Evolutionary conservation across 1,284 basidiomycete species (phyloP).

Genomic region (Fomitopsis betulina): DNA sequence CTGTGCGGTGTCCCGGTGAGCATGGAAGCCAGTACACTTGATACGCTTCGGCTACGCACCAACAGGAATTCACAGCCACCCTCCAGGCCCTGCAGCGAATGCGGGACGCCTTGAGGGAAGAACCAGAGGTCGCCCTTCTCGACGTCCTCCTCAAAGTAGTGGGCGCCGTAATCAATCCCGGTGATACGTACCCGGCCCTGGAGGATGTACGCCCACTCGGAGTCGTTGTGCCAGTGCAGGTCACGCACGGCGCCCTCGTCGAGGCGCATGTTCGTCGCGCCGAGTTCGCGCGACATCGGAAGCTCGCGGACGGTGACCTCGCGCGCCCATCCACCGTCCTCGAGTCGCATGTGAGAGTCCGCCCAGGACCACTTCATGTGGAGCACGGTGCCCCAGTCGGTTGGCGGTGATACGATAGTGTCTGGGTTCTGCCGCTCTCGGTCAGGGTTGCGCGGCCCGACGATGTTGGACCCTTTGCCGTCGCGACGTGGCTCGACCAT

Average conservation of each 20-base stretch:
- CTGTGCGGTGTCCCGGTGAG: conserved; percentile 23
- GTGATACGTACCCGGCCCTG: conserved; percentile 57
- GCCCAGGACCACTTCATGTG: conserved; percentile 68
- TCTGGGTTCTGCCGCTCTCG: conserved; percentile 55
- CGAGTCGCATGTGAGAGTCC: conserved; percentile 60
- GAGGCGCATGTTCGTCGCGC: conserved; percentile 64
- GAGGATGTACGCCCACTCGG: conserved; percentile 59
- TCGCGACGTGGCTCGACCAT: conserved; percentile 28
- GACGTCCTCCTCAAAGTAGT: conserved; percentile 52
- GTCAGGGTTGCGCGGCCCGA: conserved; percentile 50
- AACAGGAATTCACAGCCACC: conserved; percentile 67
- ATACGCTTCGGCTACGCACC: conserved; percentile 35
- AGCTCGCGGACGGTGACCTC: conserved; percentile 7
- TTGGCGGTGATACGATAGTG: conserved; percentile 53
- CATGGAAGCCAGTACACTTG: not conserved
- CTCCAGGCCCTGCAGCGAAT: conserved; percentile 55
- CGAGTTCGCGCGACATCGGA: conserved; percentile 10
- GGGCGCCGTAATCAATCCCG: conserved; percentile 52
- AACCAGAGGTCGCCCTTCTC: conserved; percentile 43
- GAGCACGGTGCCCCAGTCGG: conserved; percentile 57
- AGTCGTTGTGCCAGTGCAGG: conserved; percentile 10
- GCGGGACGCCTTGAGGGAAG: conserved; percentile 56
- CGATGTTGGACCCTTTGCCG: conserved; percentile 40
- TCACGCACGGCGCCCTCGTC: conserved; percentile 58
- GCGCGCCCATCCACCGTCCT: conserved; percentile 64